Percentiles rank a stretch among this genome's conserved stretches.
These are phyloP conservation scores for Fusarium brevicatenulatum DNA, from an alignment of 2,329 filamentous ascomycete species.

Conservation along the genomic window DNA sequence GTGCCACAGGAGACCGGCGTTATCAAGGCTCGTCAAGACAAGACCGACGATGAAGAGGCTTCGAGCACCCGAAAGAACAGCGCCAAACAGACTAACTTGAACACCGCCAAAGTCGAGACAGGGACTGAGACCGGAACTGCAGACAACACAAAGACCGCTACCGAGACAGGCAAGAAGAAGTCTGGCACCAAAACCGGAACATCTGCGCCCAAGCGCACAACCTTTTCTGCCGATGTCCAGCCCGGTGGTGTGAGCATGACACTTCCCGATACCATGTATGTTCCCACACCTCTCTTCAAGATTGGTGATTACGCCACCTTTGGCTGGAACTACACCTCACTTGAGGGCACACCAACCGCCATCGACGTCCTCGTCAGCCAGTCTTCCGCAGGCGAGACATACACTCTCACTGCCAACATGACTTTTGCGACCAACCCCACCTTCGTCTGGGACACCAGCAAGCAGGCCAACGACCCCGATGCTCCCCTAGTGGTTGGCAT, in stretches of 20 bases:
- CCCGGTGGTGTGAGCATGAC: constrained; percentile 64
- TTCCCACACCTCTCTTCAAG: constrained; percentile 64
- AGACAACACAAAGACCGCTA: constrained; percentile 28
- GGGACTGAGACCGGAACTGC: constrained; percentile 23
- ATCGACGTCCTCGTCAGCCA: constrained; percentile 69
- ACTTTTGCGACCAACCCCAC: constrained; percentile 61
- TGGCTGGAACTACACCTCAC: constrained; percentile 73
- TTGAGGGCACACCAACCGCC: constrained; percentile 67
- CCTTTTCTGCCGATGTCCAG: constrained; percentile 58
- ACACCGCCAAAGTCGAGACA: constrained; percentile 49
- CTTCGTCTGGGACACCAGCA: constrained; percentile 68
- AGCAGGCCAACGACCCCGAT: constrained; percentile 57
- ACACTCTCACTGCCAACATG: constrained; percentile 73
- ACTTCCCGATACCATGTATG: constrained; percentile 58
- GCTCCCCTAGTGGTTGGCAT: constrained; percentile 62
- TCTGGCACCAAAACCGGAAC: constrained; percentile 39
- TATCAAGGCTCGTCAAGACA: constrained; percentile 23
- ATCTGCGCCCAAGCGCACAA: constrained; percentile 48
- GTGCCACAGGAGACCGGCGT: constrained; percentile 31
- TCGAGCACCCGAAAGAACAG: constrained; percentile 36
- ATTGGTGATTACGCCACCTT: constrained; percentile 69
- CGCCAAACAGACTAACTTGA: constrained; percentile 51
- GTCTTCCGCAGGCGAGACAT: constrained; percentile 61
- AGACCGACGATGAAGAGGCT: constrained; percentile 7
- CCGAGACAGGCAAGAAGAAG: constrained; percentile 38